Base-by-base conservation (phyloP, 257 asterid species). In the Eucommia ulmoides region DNA sequence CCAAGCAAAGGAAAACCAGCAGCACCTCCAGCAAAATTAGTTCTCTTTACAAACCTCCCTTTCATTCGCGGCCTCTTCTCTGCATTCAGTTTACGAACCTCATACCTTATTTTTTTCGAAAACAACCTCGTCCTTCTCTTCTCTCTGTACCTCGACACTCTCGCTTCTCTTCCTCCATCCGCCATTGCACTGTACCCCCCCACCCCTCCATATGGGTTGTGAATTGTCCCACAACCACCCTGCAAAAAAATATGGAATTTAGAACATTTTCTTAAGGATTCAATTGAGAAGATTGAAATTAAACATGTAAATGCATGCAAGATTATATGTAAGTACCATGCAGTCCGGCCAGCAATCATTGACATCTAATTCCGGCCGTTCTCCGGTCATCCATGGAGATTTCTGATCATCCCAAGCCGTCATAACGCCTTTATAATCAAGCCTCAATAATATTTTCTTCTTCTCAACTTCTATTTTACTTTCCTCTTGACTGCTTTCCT, bases 21-120 rank as follows among this genome's bases (percentile, higher is more conserved):
- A 5, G 78, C 60, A 1, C 66, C 35, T 35, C 73, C 60, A 41
- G 65, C 75, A 20, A 80, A 70, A 65, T 70, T 78, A 15, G 84
- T 45, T 50, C 91, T 76, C 73, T 88, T 88, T 2, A 88, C 93
- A 22, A 88, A 88, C 66, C 95, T 84, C 65, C 97, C 97, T 82
- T 88, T 84, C 93, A 88, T 82, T 29, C 95, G 47, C 8, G 97
- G 97, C 80, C 97, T 79, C 70, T 88, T 88, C 63, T 88, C 95
- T 0, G 97, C 97, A 52, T 88, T 88, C 74, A 88, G 24, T 71
- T 88, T 88, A 33, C 97, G 74, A 46, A 88, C 97, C 75, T 88
- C 93, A 66, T 88, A 84, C 67, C 95, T 65, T 22, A 88, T 84
- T 74, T 79, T 88, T 87, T 88, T 88, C 1, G 95, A 80, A 61